These are phyloP conservation scores for Sporisorium scitamineum DNA, from an alignment of 1,284 basidiomycete genomes.

Conservation along the genomic window DNA sequence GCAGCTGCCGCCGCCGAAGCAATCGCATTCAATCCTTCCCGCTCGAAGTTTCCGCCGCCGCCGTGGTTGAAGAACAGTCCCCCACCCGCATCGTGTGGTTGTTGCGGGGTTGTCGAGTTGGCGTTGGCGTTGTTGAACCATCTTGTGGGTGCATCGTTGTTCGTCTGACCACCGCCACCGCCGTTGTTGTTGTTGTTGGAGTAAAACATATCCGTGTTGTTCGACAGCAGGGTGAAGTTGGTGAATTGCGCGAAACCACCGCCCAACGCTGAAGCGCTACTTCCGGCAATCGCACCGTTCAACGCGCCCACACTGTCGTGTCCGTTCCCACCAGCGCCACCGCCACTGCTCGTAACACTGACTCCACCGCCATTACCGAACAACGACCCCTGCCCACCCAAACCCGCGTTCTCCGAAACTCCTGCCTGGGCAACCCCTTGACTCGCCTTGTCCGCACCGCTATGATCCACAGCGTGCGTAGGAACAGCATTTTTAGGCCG, in stretches of 20 bases:
- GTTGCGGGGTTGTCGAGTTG: neutral
- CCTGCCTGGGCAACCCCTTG: neutral
- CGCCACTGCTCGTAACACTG: neutral
- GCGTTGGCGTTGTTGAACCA: slow-evolving; percentile 15
- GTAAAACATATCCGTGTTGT: slow-evolving; percentile 37
- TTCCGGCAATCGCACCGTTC: slow-evolving; percentile 5
- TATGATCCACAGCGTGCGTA: slow-evolving; percentile 3
- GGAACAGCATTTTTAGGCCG: slow-evolving; percentile 38
- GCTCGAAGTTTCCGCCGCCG: slow-evolving; percentile 13
- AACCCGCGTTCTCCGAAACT: neutral
- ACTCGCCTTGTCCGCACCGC: neutral
- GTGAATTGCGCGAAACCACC: slow-evolving; percentile 28
- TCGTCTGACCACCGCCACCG: neutral
- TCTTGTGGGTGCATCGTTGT: neutral
- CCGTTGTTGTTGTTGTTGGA: slow-evolving; percentile 15
- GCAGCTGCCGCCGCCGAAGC: slow-evolving; percentile 36
- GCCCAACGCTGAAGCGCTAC: neutral
- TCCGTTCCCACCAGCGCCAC: neutral
- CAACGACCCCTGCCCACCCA: neutral
- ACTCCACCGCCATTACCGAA: neutral
- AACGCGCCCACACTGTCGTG: neutral
- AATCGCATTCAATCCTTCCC: slow-evolving; percentile 35
- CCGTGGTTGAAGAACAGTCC: slow-evolving; percentile 20
- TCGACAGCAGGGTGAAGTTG: slow-evolving; percentile 37
- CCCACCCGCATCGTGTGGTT: too few species aligned